Conservation (phyloP, 225 moss, liverwort and hornwort species). For the Sphagnum tenellum region DNA sequence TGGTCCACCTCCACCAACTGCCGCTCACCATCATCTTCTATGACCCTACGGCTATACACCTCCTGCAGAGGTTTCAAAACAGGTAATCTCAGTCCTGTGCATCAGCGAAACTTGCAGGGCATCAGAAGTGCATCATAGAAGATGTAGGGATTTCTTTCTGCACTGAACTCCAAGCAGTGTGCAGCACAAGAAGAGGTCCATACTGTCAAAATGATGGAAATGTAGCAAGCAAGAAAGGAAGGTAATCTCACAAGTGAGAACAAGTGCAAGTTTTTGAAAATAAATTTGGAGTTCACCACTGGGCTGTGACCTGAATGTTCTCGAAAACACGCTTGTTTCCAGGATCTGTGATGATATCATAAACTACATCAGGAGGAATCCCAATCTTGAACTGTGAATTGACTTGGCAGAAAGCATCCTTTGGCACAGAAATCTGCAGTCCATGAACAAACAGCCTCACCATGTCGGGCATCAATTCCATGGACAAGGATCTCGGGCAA, state of each 20-base stretch:
- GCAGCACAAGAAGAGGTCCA: too few species aligned
- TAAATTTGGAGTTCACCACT: not conserved
- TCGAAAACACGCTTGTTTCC: slow-evolving; percentile 92
- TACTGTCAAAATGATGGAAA: too few species aligned
- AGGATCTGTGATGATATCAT: slow-evolving; percentile 77
- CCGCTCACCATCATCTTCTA: slow-evolving; percentile 75
- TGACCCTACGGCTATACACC: slow-evolving; percentile 62
- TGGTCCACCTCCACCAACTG: slow-evolving; percentile 93
- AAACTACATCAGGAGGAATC: slow-evolving; percentile 67
- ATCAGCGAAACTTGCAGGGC: too few species aligned
- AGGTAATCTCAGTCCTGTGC: too few species aligned
- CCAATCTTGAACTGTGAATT: slow-evolving; percentile 74
- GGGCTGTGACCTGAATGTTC: slow-evolving; percentile 51
- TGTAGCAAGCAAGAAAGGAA: not conserved
- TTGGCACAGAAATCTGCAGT: slow-evolving; percentile 82
- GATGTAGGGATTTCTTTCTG: too few species aligned
- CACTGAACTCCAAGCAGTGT: too few species aligned
- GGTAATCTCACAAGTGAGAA: not conserved
- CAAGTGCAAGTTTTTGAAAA: not conserved
- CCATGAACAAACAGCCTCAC: not conserved
- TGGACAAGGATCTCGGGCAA: too few species aligned
- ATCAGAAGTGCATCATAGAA: too few species aligned
- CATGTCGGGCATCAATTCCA: too few species aligned
- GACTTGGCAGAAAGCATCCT: slow-evolving; percentile 70
- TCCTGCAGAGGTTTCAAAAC: slow-evolving; percentile 29